phyloP scores from a whole-genome alignment of 345 rosid species.

The Citrus maxima region DNA sequence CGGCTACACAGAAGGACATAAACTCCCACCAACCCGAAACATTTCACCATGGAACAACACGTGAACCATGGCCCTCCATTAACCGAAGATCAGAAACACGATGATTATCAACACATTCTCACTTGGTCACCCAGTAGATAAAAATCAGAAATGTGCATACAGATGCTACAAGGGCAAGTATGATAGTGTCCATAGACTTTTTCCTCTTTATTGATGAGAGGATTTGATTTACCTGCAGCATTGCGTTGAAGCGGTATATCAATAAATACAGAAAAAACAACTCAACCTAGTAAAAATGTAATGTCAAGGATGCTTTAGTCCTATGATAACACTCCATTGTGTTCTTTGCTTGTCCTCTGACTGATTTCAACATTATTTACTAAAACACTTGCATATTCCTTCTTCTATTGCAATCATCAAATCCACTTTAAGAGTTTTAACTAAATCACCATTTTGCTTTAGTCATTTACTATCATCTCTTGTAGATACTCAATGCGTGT shows the following conservation, averaged over 20 bases:
- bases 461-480: neutral
- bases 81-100: neutral
- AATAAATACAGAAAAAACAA: neutral
- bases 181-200: conserved; percentile 93
- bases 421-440: neutral
- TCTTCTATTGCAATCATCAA: neutral
- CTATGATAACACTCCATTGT: neutral
- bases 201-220: conserved; percentile 86
- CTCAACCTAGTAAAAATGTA: neutral
- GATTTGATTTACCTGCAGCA: conserved; percentile 78
- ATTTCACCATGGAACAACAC: conserved; percentile 14
- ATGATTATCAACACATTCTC: conserved; percentile 19
- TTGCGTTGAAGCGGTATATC: neutral
- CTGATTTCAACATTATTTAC: neutral
- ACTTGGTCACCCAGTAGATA: conserved; percentile 93
- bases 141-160: conserved; percentile 92
- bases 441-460: neutral
- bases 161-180: conserved; percentile 90
- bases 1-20: conserved; percentile 16
- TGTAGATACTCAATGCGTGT: neutral
- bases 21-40: conserved; percentile 9
- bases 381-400: neutral
- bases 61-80: conserved; percentile 8
- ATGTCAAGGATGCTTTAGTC: neutral
- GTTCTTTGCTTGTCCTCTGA: neutral